Percentiles rank a stretch among this genome's conserved stretches.
Conservation (phyloP, 441 rosid genomes). For the Pelargonium myrrhifolium region DNA sequence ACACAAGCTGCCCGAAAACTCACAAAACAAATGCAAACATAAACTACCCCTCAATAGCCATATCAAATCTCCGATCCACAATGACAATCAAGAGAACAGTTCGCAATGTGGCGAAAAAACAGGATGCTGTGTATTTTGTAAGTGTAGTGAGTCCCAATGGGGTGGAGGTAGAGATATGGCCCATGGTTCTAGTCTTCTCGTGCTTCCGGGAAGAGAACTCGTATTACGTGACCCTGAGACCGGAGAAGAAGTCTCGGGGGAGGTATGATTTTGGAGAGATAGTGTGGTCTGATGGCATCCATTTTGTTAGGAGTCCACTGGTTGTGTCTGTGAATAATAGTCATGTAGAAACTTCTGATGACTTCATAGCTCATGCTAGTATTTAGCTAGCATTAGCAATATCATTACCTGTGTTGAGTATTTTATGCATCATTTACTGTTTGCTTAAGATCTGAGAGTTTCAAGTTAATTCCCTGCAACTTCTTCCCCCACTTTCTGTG, state of each 20-base stretch:
- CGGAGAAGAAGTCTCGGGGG: conserved; percentile 34
- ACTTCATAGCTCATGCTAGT: too few relatives aligned
- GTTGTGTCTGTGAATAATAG: conserved; percentile 30
- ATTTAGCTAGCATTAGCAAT: too few relatives aligned
- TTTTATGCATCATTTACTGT: too few relatives aligned
- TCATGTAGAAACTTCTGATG: too few relatives aligned
- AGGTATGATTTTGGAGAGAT: conserved; percentile 52
- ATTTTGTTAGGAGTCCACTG: conserved; percentile 54
- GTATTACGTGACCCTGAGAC: conserved; percentile 39
- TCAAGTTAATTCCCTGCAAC: too few relatives aligned
- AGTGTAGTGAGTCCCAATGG: conserved; percentile 40
- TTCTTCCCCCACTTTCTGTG: too few relatives aligned
- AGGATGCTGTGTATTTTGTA: conserved; percentile 32
- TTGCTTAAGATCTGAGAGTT: too few relatives aligned
- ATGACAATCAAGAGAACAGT: conserved; percentile 46
- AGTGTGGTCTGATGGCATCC: conserved; percentile 46
- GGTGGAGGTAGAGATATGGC: conserved; percentile 53
- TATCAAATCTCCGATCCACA: conserved; percentile 33
- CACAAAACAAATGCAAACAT: conserved; percentile 27
- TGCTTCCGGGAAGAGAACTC: conserved; percentile 29
- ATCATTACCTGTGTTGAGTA: too few relatives aligned
- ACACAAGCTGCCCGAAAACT: conserved; percentile 20
- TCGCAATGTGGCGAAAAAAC: conserved; percentile 39
- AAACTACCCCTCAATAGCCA: conserved; percentile 60
- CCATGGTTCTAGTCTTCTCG: conserved; percentile 39